Evolutionary conservation across 2,329 filamentous ascomycete genomes (phyloP).

Genomic region (Colletotrichum costaricense): DNA sequence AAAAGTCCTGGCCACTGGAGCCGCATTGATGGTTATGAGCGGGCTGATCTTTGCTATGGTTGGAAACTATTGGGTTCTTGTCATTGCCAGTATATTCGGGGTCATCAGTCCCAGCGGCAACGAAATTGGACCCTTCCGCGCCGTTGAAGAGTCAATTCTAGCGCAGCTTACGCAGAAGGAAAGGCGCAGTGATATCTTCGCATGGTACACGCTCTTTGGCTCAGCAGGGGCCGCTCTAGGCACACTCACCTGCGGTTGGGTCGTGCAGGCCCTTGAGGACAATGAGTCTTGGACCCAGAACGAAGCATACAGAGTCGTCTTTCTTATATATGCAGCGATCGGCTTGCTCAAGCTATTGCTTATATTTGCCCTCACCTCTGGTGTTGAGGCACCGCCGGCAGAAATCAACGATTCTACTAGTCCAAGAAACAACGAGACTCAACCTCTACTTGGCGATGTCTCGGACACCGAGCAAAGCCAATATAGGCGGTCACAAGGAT

Average conservation of each 20-base stretch:
- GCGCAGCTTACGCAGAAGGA: conserved; percentile 63
- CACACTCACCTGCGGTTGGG: conserved; percentile 69
- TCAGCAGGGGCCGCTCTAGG: conserved; percentile 71
- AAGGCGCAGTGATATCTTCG: conserved; percentile 66
- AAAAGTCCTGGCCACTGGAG: conserved; percentile 64
- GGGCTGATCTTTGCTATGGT: conserved; percentile 65
- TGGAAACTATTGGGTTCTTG: conserved; percentile 67
- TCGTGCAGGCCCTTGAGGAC: conserved; percentile 61
- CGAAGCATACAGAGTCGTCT: conserved; percentile 65
- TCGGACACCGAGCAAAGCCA: background rate
- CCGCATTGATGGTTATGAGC: conserved; percentile 65
- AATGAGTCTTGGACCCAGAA: conserved; percentile 55
- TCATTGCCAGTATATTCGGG: conserved; percentile 68
- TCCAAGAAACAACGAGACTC: background rate
- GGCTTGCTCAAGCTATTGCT: conserved; percentile 68
- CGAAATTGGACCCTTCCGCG: conserved; percentile 72
- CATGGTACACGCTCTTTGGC: conserved; percentile 71
- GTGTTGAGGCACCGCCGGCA: conserved; percentile 53
- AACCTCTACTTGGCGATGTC: background rate
- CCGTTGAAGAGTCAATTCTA: conserved; percentile 70
- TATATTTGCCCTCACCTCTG: conserved; percentile 58
- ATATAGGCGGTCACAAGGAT: conserved; percentile 7
- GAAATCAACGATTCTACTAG: background rate
- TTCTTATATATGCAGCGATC: conserved; percentile 66
- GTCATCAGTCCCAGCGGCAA: conserved; percentile 72